These are phyloP conservation scores for Lecanosticta acicola DNA, from an alignment of 2,329 filamentous ascomycete genomes.

Conservation along the genomic window DNA sequence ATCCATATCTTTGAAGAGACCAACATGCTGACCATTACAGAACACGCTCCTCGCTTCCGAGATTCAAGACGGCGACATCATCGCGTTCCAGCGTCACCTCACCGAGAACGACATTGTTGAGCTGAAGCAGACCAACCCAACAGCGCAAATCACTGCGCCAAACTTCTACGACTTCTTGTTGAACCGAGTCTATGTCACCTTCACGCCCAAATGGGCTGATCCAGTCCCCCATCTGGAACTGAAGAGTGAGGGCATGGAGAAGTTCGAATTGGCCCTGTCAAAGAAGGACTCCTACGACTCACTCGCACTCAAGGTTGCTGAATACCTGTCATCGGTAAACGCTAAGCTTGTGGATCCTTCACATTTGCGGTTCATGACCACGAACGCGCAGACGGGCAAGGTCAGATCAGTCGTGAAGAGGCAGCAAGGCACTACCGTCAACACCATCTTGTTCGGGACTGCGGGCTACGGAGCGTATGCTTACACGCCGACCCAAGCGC, in stretches of 20 bases:
- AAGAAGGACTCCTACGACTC: conserved; percentile 87
- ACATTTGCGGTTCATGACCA: conserved; percentile 85
- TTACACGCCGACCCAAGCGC: conserved; percentile 51
- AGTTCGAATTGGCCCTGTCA: conserved; percentile 73
- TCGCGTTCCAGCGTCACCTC: conserved; percentile 77
- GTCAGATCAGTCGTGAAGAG: conserved; percentile 75
- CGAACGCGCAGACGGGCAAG: conserved; percentile 69
- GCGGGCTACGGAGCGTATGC: conserved; percentile 67
- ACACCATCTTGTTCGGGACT: conserved; percentile 63
- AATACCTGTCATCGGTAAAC: conserved; percentile 51
- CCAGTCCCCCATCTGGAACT: conserved; percentile 28
- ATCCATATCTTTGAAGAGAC: too few relatives aligned
- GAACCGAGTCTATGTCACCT: conserved; percentile 73
- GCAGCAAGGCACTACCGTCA: conserved; percentile 62
- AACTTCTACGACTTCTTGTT: conserved; percentile 86
- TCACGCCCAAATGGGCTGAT: conserved; percentile 57
- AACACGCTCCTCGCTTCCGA: conserved; percentile 84
- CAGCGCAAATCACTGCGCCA: conserved; percentile 25
- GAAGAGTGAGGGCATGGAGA: conserved; percentile 49
- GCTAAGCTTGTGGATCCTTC: conserved; percentile 61
- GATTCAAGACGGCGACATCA: conserved; percentile 93
- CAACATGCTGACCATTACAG: too few relatives aligned
- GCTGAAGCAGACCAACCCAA: conserved; percentile 26
- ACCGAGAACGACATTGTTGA: conserved; percentile 34
- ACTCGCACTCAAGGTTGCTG: conserved; percentile 74